Evolutionary conservation across 331 rosid genomes (phyloP).

Genomic region (Quercus tomentella): DNA sequence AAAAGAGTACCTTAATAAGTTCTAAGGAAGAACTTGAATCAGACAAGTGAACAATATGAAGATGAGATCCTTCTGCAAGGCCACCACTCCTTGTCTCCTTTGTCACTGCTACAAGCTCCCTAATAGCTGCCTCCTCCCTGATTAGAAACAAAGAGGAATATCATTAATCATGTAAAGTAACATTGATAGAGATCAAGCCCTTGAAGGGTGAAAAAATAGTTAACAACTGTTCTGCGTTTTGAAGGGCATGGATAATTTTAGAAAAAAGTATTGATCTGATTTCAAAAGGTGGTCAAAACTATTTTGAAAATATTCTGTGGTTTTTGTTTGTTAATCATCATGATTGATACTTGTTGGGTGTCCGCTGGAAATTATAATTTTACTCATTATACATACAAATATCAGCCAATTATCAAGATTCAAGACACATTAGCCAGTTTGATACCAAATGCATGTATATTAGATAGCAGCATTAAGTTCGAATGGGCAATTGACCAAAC

Average conservation of each 20-base stretch:
- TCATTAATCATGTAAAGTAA: background rate
- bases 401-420: background rate
- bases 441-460: background rate
- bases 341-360: background rate
- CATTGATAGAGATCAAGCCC: background rate
- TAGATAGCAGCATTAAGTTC: background rate
- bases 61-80: constrained; percentile 85
- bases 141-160: constrained; percentile 14
- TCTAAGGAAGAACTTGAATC: constrained; percentile 79
- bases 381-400: background rate
- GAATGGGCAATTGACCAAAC: background rate
- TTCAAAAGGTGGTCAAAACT: background rate
- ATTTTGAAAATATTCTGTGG: background rate
- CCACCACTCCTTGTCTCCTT: constrained; percentile 73
- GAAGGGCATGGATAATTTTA: background rate
- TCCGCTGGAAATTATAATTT: background rate
- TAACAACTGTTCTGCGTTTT: background rate
- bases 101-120: constrained; percentile 61
- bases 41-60: constrained; percentile 94
- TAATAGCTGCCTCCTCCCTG: constrained; percentile 95
- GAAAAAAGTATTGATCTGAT: background rate
- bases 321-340: background rate
- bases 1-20: constrained; percentile 65
- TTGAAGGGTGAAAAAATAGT: background rate
- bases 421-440: background rate